Conservation (phyloP, 1,284 basidiomycete genomes). For the Xanthoconium separans region DNA sequence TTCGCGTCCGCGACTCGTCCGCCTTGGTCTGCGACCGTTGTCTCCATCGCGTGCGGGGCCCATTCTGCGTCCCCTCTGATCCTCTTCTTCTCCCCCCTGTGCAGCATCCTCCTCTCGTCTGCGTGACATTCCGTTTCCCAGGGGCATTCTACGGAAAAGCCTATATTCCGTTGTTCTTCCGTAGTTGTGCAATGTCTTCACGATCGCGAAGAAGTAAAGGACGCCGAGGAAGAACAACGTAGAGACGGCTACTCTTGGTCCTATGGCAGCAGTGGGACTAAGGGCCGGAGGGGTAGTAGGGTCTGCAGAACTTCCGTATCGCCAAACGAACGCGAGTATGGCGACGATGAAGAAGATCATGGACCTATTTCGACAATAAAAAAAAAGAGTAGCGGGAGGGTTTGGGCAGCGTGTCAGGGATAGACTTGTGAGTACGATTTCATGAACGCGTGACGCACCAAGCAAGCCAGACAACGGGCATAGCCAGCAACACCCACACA, state of each 20-base stretch:
- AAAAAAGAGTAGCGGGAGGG: neutral
- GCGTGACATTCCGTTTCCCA: neutral
- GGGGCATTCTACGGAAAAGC: neutral
- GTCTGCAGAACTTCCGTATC: conserved; percentile 54
- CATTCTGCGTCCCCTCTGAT: conserved; percentile 2
- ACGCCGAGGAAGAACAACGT: conserved; percentile 56
- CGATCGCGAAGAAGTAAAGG: conserved; percentile 60
- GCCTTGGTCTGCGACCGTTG: neutral
- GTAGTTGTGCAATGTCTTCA: conserved; percentile 62
- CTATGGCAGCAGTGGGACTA: conserved; percentile 39
- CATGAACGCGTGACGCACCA: conserved; percentile 44
- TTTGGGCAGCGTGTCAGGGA: neutral
- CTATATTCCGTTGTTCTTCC: conserved; percentile 30
- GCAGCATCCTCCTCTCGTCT: neutral
- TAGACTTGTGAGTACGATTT: neutral
- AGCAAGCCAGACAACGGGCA: conserved; percentile 73
- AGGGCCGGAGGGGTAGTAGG: conserved; percentile 36
- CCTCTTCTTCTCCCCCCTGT: conserved; percentile 1
- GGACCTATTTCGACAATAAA: conserved; percentile 41
- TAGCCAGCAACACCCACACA: conserved; percentile 74
- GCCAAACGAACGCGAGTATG: conserved; percentile 75
- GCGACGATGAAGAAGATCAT: conserved; percentile 67
- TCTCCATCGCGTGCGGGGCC: neutral
- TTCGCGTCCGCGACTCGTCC: conserved; percentile 12
- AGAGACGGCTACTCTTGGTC: conserved; percentile 57